These are phyloP conservation scores for Peronospora destructor DNA, from an alignment of 352 stramenopile genomes.

Conservation along the genomic window DNA sequence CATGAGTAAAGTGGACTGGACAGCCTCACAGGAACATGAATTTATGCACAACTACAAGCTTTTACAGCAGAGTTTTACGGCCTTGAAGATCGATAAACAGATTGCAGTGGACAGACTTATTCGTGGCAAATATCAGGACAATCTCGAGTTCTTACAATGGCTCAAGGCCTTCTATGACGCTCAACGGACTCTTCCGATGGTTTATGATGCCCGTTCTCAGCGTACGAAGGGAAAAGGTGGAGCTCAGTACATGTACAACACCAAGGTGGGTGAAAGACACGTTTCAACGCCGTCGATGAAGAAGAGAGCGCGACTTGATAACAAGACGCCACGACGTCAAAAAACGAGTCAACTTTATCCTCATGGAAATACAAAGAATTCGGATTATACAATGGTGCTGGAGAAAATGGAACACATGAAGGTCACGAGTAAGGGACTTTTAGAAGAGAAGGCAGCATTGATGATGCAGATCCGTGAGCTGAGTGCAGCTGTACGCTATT, in stretches of 20 bases:
- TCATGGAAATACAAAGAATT: background rate
- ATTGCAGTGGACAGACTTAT: slow-evolving; percentile 40
- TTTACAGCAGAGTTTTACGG: slow-evolving; percentile 4
- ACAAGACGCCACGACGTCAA: slow-evolving; percentile 16
- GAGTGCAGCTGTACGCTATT: background rate
- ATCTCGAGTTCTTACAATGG: slow-evolving; percentile 99
- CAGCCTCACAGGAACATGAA: slow-evolving; percentile 91
- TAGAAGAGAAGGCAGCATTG: slow-evolving; percentile 1
- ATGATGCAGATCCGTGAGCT: background rate
- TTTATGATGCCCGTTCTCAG: slow-evolving; percentile 90
- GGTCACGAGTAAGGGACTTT: slow-evolving; percentile 2
- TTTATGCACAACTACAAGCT: slow-evolving; percentile 31
- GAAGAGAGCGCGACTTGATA: background rate
- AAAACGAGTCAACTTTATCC: slow-evolving; percentile 1
- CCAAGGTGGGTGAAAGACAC: slow-evolving; percentile 29
- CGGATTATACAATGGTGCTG: background rate
- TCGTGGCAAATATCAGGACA: slow-evolving; percentile 97
- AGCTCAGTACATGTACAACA: slow-evolving; percentile 32
- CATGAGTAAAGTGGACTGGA: slow-evolving; percentile 95
- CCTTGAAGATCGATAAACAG: slow-evolving; percentile 5
- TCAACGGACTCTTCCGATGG: slow-evolving; percentile 9
- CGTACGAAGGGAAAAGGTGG: slow-evolving; percentile 91
- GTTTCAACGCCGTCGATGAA: background rate
- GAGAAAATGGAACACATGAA: slow-evolving; percentile 8
- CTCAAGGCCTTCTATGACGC: slow-evolving; percentile 82